Evolutionary conservation across 1,139 yeast species (phyloP), one percentile per base, ranked within the genome.

Genomic region (Kodamaea plutei): DNA sequence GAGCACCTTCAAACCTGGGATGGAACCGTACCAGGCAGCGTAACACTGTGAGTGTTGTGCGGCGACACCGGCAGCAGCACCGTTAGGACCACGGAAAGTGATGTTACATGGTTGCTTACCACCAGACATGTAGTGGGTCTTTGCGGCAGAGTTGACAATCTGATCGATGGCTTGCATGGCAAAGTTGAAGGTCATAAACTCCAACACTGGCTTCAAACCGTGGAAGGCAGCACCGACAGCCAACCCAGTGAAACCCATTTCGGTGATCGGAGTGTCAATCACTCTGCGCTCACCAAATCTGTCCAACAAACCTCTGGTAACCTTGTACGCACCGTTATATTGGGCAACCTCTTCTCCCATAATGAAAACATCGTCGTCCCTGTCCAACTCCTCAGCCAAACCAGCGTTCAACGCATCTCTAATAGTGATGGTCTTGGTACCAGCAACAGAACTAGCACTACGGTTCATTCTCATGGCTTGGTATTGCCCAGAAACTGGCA

Each of bases 91-190:
- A 68, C 98, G 83, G 76, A 93, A 93, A 32, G 95, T 89, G 55
- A 91, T 85, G 65, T 85, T 89, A 73, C 96, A 89, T 41, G 89
- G 89, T 67, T 89, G 96, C 44, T 80, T 84, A 72, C 99, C 99
- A 61, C 99, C 99, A 41, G 96, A 84, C 99, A 91, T 91, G 71
- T 91, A 91, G 65, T 80, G 85, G 29, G 98, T 91, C 75, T 91
- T 93, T 40, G 97, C 99, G 39, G 96, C 98, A 36, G 97, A 89
- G 76, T 91, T 91, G 66, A 91, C 76, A 61, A 91, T 91, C 50
- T 91, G 98, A 64, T 91, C 99, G 60, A 91, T 91, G 46, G 98
- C 84, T 72, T 91, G 98, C 98, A 91, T 88, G 54, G 98, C 97
- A 60, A 93, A 91, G 76, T 93, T 91, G 71, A 89, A 89, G 24